Evolutionary conservation across 495 filamentous ascomycete genomes (phyloP), one percentile per base, ranked within the genome.

Genomic region (Xylaria flabelliformis): DNA sequence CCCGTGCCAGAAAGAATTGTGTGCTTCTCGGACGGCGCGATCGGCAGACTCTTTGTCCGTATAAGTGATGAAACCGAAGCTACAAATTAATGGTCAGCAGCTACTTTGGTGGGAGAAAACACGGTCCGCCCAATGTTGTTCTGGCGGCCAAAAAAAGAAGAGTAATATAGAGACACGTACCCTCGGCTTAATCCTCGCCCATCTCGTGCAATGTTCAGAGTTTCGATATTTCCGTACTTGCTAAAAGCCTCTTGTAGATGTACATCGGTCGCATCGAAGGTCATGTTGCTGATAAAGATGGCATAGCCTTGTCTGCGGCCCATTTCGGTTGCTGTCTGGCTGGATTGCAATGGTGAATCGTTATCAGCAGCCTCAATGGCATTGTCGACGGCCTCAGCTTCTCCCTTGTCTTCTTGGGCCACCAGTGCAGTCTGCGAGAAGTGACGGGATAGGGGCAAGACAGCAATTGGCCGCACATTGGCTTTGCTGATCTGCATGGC

Each of bases 111-210:
- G 46, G 12, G 42, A 53, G 41, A 32, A 48, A 15, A 59, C 32
- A 42, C 19, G n/a, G 32, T 39, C 17, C 34, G 53, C 24, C 12
- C 21, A 19, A 36, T 29, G 29, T 13, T 29, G 21, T 19, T 12
- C 24, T 39, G 6, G 34, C 0, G 42, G n/a, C 44, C 32, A 21
- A 7, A 29, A 6, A 1, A 51, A 19, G 19, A 42, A 26, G 42
- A 21, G 4, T 44, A 2, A 55, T 13, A 36, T 12, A 21, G 36
- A 29, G 68, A 58, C 53, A 86, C 91, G 78, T 85, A 97, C 93
- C 96, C 96, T 88, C 92, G 95, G 85, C 94, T 97, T 73, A 95
- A 79, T 41, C 94, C 94, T 63, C 91, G 87, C 29, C 79, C 79
- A 81, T 97, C 94, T 63, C 86, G 86, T 32, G 90, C 87, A 71